These are phyloP conservation scores for Kodamaea kaohsiungensis DNA, from an alignment of 805 yeast genomes.

Conservation along the genomic window DNA sequence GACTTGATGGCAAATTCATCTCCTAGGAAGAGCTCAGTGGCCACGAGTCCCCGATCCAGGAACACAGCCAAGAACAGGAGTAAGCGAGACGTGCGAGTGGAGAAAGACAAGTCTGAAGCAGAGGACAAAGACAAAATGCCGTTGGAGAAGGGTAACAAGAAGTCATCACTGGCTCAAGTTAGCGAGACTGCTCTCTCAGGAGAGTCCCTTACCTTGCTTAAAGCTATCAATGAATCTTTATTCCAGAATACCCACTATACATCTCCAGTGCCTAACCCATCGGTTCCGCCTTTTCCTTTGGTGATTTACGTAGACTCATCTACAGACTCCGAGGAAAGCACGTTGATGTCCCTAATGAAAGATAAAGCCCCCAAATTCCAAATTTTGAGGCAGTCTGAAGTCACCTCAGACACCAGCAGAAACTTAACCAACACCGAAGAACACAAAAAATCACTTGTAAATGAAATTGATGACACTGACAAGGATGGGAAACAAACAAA, in stretches of 20 bases:
- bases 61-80: background rate
- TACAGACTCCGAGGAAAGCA: background rate
- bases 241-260: slow-evolving; percentile 5
- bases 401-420: background rate
- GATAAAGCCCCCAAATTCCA: background rate
- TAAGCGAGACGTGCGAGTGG: background rate
- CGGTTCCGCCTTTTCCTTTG: slow-evolving; percentile 10
- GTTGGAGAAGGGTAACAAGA: background rate
- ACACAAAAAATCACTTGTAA: background rate
- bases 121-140: background rate
- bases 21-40: slow-evolving; percentile 2
- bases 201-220: background rate
- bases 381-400: background rate
- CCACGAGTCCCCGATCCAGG: slow-evolving; percentile 1
- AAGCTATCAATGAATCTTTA: slow-evolving; percentile 10
- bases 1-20: background rate
- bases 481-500: background rate
- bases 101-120: background rate
- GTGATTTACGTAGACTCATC: background rate
- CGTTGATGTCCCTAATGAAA: background rate
- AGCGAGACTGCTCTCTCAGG: background rate
- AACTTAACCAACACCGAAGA: too few species aligned
- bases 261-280: background rate
- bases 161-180: background rate
- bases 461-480: background rate